Base-by-base conservation (phyloP, 495 filamentous ascomycete species). In the Penicillium macrosclerotiorum region DNA sequence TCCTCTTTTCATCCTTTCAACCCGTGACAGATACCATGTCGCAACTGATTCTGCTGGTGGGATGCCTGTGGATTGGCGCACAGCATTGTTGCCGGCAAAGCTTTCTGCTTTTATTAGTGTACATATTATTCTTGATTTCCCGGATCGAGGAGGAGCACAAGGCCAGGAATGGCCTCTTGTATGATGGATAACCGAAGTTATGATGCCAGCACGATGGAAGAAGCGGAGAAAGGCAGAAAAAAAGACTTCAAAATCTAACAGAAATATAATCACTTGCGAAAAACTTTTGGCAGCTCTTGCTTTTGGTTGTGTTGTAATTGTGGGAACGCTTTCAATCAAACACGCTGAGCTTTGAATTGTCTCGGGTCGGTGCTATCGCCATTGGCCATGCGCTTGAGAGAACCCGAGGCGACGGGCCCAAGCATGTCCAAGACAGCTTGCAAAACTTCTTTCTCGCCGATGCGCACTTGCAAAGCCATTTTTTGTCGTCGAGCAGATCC, bases 401-500 rank as follows among this genome's bases (percentile, higher is more conserved):
- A 63, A 12, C 42, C 54, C 13, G 47, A 36, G 3, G 55, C 23
- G 18, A 47, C 49, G 30, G 48, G 47, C 18, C 61, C 50, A 17
- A 80, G 60, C 51, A 67, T 60, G 26, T 63, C 61, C 20, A 51
- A 49, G 12, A 68, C 71, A 75, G 57, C 69, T 69, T 69, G 73
- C 60, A 61, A 82, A n/a, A 95, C 70, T 42, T 76, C 69, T 59
- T 94, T 95, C 65, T 96, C 91, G 7, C 90, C 91, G 26, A 82
- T 64, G 35, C 90, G 79, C 26, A 95, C 86, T 49, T 86, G 71
- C 3, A 89, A 54, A 0, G 90, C 90, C 83, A 89, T 90, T 32
- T 62, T 74, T 29, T 53, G 68, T 37, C 85, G 68, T 4, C 66
- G 62, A 11, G 50, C 13, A 5, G 56, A 59, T 26, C 33, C 57